Conservation (phyloP, 2,329 filamentous ascomycete species). For the Xylariomycetidae sp. region DNA sequence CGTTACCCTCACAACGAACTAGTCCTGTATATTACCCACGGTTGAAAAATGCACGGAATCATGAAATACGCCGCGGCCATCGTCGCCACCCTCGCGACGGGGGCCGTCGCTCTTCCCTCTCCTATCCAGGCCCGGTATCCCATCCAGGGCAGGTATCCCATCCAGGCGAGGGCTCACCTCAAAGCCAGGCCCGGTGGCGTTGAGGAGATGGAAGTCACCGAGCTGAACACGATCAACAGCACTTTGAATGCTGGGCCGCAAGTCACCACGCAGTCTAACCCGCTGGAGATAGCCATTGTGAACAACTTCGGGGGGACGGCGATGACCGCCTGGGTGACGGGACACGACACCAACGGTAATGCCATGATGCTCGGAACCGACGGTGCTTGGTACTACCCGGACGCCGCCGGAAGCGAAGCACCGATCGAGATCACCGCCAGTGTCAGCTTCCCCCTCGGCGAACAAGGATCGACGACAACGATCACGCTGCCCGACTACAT, state of each 20-base stretch:
- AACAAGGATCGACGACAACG: slow-evolving; percentile 29
- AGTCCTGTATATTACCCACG: slow-evolving; percentile 1
- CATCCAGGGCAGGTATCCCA: too few species aligned
- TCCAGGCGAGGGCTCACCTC: slow-evolving; percentile 17
- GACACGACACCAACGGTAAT: slow-evolving; percentile 27
- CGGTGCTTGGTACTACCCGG: slow-evolving; percentile 34
- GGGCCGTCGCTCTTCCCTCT: slow-evolving; percentile 23
- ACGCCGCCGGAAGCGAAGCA: slow-evolving; percentile 22
- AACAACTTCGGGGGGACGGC: slow-evolving; percentile 31
- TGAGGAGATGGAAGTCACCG: slow-evolving; percentile 29
- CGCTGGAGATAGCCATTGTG: slow-evolving; percentile 24
- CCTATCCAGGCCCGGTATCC: too few species aligned
- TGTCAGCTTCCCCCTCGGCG: slow-evolving; percentile 32
- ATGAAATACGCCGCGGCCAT: slow-evolving; percentile 20
- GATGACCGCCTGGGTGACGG: slow-evolving; percentile 37
- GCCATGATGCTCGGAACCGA: slow-evolving; percentile 34
- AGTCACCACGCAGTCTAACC: slow-evolving; percentile 6
- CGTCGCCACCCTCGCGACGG: slow-evolving; percentile 16
- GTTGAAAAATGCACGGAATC: slow-evolving; percentile 19
- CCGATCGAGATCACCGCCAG: slow-evolving; percentile 21
- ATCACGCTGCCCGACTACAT: slow-evolving; percentile 35
- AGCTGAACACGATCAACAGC: slow-evolving; percentile 34
- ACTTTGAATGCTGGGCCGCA: slow-evolving; percentile 14
- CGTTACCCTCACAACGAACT: slow-evolving; percentile 6
- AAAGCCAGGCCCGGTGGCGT: slow-evolving; percentile 24